Percentiles rank a stretch among this genome's conserved stretches.
phyloP scores from a whole-genome alignment of 2,329 filamentous ascomycete species.

The Aspergillus pseudotamarii region DNA sequence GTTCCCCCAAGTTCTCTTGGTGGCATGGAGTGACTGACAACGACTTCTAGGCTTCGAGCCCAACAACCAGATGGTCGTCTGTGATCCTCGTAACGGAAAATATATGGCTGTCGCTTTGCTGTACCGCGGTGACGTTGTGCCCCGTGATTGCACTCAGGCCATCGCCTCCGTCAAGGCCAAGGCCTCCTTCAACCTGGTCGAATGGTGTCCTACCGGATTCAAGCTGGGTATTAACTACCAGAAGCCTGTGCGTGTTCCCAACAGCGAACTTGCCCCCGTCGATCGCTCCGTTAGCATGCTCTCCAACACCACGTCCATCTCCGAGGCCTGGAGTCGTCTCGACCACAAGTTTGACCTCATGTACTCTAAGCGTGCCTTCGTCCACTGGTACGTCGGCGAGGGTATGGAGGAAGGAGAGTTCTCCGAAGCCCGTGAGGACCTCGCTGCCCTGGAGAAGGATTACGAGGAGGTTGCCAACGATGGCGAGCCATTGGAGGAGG shows the following conservation, averaged over 20 bases:
- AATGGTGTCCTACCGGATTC: slow-evolving; percentile 71
- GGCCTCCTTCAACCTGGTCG: slow-evolving; percentile 66
- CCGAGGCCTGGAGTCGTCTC: slow-evolving; percentile 66
- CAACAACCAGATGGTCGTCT: slow-evolving; percentile 71
- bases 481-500: slow-evolving; percentile 65
- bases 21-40: slow-evolving; percentile 12
- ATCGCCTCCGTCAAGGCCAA: slow-evolving; percentile 66
- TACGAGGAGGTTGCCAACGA: slow-evolving; percentile 84
- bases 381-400: slow-evolving; percentile 80
- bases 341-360: slow-evolving; percentile 72
- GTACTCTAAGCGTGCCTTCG: slow-evolving; percentile 70
- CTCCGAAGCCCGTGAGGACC: slow-evolving; percentile 81
- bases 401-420: slow-evolving; percentile 94
- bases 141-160: slow-evolving; percentile 62
- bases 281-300: slow-evolving; percentile 64
- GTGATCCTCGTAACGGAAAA: slow-evolving; percentile 67
- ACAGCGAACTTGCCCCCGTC: slow-evolving; percentile 56
- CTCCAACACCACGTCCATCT: slow-evolving; percentile 68
- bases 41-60: slow-evolving; percentile 60
- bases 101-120: slow-evolving; percentile 70
- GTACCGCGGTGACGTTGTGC: slow-evolving; percentile 68
- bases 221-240: slow-evolving; percentile 71
- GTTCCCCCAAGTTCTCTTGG: background rate
- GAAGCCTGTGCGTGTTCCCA: slow-evolving; percentile 57
- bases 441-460: slow-evolving; percentile 82